phyloP scores from a whole-genome alignment of 495 filamentous ascomycete genomes.

The Podospora pseudopauciseta region DNA sequence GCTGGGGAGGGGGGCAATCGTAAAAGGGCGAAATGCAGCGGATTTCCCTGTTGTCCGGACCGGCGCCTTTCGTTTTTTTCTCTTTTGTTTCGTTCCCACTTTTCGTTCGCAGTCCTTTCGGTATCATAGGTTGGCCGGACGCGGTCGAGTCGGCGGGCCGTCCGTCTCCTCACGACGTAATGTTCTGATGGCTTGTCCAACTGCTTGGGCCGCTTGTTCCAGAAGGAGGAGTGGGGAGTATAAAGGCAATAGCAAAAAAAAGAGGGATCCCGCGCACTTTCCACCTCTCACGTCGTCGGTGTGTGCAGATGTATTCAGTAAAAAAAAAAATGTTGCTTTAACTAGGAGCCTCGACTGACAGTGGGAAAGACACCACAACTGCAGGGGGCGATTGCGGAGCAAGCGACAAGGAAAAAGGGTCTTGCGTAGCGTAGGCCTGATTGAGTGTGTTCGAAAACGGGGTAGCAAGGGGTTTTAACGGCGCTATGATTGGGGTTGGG shows the following conservation, averaged over 20 bases:
- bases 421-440: not conserved
- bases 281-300: too few species aligned
- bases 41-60: constrained; percentile 18
- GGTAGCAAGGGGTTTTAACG: not conserved
- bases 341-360: not conserved
- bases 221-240: not conserved
- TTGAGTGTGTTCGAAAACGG: not conserved
- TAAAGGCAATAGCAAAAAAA: not conserved
- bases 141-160: constrained; percentile 9
- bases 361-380: not conserved
- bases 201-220: not conserved
- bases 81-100: constrained; percentile 17
- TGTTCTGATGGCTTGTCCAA: not conserved
- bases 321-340: not conserved
- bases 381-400: not conserved
- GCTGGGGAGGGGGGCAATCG: not conserved
- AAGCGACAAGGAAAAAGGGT: not conserved
- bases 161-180: constrained; percentile 19
- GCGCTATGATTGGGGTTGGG: not conserved
- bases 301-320: not conserved
- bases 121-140: constrained; percentile 15
- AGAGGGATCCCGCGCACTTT: too few species aligned
- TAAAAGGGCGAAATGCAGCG: constrained; percentile 11
- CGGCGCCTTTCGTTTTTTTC: constrained; percentile 1
- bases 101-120: constrained; percentile 16